Evolutionary conservation across 805 yeast genomes (phyloP), one percentile per base, ranked within the genome.

Genomic region (Candida cerambycidarum): DNA sequence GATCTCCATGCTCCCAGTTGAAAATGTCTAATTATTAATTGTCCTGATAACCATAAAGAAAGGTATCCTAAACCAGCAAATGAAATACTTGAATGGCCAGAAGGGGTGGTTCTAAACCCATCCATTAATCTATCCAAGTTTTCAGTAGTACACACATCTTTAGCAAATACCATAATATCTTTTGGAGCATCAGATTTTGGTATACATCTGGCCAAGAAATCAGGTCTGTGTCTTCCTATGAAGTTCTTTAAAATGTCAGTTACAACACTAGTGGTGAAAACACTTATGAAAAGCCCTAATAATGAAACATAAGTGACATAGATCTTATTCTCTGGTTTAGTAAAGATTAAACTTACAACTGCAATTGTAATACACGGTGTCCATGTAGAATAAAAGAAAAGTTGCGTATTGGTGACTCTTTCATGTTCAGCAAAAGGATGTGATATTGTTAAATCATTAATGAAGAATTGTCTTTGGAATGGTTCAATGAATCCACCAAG

Each of bases 351-450:
- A 33, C 54, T 70, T 48, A 39, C 62, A 15, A 25, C 41, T 2
- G 65, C 46, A 5, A 84, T 71, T 2, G 65, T 53, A 5, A 57
- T 40, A 1, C 67, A 42, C 6, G 93, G 92, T 2, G 76, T 58
- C 46, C 76, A 57, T 4, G 71, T 56, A n/a, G 82, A 69, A 53
- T 76, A 74, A n/a, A 78, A 51, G 12, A 84, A 63, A 43, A 89
- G 71, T 53, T 68, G 60, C n/a, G 62, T 48, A 30, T 66, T 78
- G 7, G 83, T 69, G 2, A 92, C 95, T 17, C 86, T 73, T 62
- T 92, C 95, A 13, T 67, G 72, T 37, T 77, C 79, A 0, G 95
- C 85, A 59, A 76, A 82, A 1, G 97, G 97, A 61, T 88, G 95
- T 39, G 82, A 79, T 30, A 92, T 78, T 0, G 92, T 77, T 32